Percentiles rank a stretch among this genome's conserved stretches.
Conservation (phyloP, 108 stramenopile species). For the Schizochytrium sp. region DNA sequence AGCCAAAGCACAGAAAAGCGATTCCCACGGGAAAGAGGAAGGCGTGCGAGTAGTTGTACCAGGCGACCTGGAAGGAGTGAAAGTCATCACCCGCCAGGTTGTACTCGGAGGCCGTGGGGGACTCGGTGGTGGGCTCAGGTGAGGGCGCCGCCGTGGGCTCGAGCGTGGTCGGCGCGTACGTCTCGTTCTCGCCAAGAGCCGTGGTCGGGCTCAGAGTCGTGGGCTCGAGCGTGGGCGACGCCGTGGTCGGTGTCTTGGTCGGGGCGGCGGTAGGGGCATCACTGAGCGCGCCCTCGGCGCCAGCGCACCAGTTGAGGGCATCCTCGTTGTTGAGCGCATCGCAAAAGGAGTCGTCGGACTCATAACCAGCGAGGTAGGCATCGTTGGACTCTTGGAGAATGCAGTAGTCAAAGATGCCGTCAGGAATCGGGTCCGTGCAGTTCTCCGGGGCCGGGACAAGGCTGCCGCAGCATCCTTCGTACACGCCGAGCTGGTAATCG, state of each 20-base stretch:
- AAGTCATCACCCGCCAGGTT: not conserved
- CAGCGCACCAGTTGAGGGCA: not conserved
- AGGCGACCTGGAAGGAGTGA: not conserved
- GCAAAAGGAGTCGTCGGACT: not conserved
- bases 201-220: not conserved
- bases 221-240: not conserved
- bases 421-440: not conserved
- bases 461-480: not conserved
- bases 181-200: not conserved
- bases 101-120: not conserved
- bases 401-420: not conserved
- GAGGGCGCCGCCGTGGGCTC: not conserved
- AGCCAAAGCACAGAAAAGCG: not conserved
- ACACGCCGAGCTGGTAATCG: not conserved
- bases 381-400: not conserved
- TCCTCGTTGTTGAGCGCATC: not conserved
- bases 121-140: not conserved
- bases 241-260: not conserved
- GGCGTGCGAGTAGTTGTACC: not conserved
- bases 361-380: not conserved
- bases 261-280: not conserved
- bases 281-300: not conserved
- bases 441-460: not conserved
- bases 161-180: not conserved
- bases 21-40: not conserved